Evolutionary conservation across 2,329 filamentous ascomycete genomes (phyloP), one percentile per base, ranked within the genome.

Genomic region (Byssochlamys sp.): DNA sequence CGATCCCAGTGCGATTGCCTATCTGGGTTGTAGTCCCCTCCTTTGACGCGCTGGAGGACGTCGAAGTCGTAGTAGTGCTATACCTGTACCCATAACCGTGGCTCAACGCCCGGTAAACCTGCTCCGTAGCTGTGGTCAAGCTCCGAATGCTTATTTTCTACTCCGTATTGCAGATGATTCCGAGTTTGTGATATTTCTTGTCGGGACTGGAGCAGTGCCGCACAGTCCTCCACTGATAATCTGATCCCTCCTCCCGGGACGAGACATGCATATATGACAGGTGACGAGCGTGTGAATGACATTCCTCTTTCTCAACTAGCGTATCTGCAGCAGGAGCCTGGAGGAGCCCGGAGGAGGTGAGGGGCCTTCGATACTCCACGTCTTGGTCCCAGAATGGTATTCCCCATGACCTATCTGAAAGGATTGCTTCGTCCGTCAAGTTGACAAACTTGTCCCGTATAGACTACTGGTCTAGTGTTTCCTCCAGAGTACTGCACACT

Each of bases 1-100:
- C n/a, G n/a, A 45, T 45, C n/a, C 62, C 63, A 53, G 48, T 27
- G 1, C 14, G 39, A 31, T 26, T n/a, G 14, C 51, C 35, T 31
- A 28, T 24, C n/a, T 52, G 45, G 29, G 39, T 12, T 52, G n/a
- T 19, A 9, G 39, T 45, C n/a, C n/a, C 39, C n/a, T 45, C 39
- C 39, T 31, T 45, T 45, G 39, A 45, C n/a, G 39, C 7, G n/a
- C 12, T 45, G n/a, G 39, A 45, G 14, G 9, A n/a, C 19, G 19
- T n/a, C 39, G 39, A 45, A 5, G 29, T 31, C 29, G 29, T 45
- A 45, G n/a, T 10, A 45, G 39, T 45, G 39, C 39, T 24, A 45
- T 45, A 45, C 39, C 19, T 45, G 39, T 24, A 45, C 39, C 39
- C 39, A 45, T 2, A 45, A 19, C n/a, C 14, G 19, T 45, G n/a